Evolutionary conservation across 192 early-diverging fungal species (phyloP).

Genomic region (Coemansia sp.): DNA sequence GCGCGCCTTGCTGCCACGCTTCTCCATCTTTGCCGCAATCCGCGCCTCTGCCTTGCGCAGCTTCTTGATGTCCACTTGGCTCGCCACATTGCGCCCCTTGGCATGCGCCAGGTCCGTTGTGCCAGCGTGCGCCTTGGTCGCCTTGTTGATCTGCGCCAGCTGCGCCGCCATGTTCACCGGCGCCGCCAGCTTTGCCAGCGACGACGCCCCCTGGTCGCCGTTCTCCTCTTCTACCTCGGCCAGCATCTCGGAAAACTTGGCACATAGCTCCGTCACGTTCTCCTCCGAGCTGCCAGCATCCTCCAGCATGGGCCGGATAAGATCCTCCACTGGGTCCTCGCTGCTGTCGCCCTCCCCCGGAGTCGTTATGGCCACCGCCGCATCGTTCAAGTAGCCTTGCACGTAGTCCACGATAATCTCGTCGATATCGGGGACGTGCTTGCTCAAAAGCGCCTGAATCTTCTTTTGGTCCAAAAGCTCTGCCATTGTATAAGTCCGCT

Average conservation of each 20-base stretch:
- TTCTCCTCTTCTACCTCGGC: constrained; percentile 36
- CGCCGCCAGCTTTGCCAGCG: constrained; percentile 48
- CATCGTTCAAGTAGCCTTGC: constrained; percentile 63
- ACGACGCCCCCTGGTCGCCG: constrained; percentile 30
- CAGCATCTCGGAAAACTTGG: constrained; percentile 58
- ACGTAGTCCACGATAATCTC: constrained; percentile 73
- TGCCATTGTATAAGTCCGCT: constrained; percentile 8
- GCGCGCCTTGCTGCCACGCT: constrained; percentile 63
- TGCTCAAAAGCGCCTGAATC: constrained; percentile 44
- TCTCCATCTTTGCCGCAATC: constrained; percentile 84
- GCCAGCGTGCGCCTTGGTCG: constrained; percentile 47
- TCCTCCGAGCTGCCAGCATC: constrained; percentile 60
- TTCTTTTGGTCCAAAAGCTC: constrained; percentile 38
- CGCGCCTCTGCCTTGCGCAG: constrained; percentile 88
- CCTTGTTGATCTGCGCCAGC: constrained; percentile 58
- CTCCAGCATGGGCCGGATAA: constrained; percentile 60
- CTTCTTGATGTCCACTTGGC: constrained; percentile 74
- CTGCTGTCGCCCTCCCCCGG: constrained; percentile 17
- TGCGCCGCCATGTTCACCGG: constrained; percentile 66
- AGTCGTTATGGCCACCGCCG: constrained; percentile 23
- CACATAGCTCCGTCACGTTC: constrained; percentile 64
- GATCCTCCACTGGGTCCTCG: constrained; percentile 52
- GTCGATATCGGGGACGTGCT: constrained; percentile 64
- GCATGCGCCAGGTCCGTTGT: constrained; percentile 63
- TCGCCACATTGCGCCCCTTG: constrained; percentile 59